Conservation (phyloP, 2,329 filamentous ascomycete species). For the Aspergillus texensis region DNA sequence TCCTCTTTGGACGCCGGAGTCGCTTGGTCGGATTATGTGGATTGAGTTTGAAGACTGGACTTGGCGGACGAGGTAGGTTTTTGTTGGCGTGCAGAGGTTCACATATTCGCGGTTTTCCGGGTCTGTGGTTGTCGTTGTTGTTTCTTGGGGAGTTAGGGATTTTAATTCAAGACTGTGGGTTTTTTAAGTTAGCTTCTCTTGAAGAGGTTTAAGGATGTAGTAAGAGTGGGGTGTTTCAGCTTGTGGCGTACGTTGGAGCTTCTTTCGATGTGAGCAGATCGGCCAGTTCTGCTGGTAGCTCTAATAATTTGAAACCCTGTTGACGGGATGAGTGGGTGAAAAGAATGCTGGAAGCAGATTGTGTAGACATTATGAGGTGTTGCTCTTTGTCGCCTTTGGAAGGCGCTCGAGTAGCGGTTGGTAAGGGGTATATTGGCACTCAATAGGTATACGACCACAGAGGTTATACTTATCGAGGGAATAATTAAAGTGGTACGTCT, state of each 20-base stretch:
- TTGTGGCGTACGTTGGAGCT: slow-evolving; percentile 36
- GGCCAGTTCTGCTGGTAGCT: slow-evolving; percentile 61
- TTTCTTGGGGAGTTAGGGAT: slow-evolving; percentile 35
- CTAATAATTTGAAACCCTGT: slow-evolving; percentile 61
- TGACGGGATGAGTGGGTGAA: slow-evolving; percentile 49
- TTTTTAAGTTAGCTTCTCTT: background rate
- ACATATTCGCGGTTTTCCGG: slow-evolving; percentile 44
- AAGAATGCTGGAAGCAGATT: slow-evolving; percentile 37
- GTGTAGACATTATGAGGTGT: slow-evolving; percentile 40
- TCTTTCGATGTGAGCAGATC: slow-evolving; percentile 55
- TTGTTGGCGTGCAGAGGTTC: slow-evolving; percentile 61
- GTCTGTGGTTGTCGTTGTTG: slow-evolving; percentile 24
- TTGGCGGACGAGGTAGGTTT: slow-evolving; percentile 64
- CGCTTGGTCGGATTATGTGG: slow-evolving; percentile 54
- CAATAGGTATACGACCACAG: background rate
- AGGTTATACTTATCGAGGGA: background rate
- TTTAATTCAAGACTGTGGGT: slow-evolving; percentile 46
- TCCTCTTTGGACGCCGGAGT: slow-evolving; percentile 29
- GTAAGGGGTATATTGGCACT: background rate
- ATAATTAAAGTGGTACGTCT: slow-evolving; percentile 2
- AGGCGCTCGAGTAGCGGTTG: background rate
- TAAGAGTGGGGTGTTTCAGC: background rate
- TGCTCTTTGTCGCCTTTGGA: background rate
- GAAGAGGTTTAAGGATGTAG: background rate
- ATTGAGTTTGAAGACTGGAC: slow-evolving; percentile 68